Evolutionary conservation across 257 asterid species (phyloP), one percentile per base, ranked within the genome.

Genomic region (Ophiorrhiza pumila): DNA sequence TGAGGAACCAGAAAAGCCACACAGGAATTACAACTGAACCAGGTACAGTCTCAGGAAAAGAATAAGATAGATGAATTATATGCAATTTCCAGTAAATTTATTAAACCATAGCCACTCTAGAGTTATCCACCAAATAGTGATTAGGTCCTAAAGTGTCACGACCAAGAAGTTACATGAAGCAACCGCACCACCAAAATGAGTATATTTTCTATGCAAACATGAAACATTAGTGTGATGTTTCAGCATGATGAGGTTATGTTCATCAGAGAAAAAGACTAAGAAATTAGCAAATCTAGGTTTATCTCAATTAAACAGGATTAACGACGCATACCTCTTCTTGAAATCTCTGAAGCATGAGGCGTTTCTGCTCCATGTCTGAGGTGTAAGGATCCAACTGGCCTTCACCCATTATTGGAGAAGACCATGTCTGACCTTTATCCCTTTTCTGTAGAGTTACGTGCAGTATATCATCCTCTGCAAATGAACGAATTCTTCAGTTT

Each of bases 291-390:
- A 41, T 34, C 9, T 35, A 49, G 37, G 35, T 15, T 1, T 45
- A 12, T 57, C 42, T 20, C n/a, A 22, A 0, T 34, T 4, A 5
- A 35, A 31, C 7, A 67, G 59, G 47, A 49, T 43, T 17, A 65
- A 13, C 10, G 58, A 18, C 2, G 7, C 45, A 39, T 78, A 95
- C 99, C 99, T 92, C 99, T 74, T 92, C 98, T 73, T 95, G 99
- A 82, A 95, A 95, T 65, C 99, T 85, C 83, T 95, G 92, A 73
- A 95, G 96, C 97, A 95, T 95, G 78, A 90, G 97, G 37, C 97
- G 91, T 83, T 86, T 92, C 79, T 95, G 98, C 82, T 94, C 99
- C 73, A 90, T 87, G 82, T 92, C 97, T 1, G 93, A 84, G 53
- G 95, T 22, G 70, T 85, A 86, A 46, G 98, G 93, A 85, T 95